Base-by-base conservation (phyloP, 768 basidiomycete genomes). In the Pleurotus citrinopileatus region DNA sequence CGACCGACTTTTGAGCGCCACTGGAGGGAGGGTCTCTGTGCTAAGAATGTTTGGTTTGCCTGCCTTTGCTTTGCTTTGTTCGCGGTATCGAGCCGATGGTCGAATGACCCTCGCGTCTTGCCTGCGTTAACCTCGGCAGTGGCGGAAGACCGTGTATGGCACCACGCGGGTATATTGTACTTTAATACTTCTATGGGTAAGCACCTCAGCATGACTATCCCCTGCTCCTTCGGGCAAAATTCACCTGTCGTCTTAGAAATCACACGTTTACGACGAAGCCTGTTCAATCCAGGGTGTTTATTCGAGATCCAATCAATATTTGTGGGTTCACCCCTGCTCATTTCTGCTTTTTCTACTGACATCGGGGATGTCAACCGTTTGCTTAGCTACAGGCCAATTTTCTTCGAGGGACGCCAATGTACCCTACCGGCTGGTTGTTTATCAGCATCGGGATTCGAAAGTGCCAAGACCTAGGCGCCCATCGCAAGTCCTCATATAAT, bases 391-490 rank as follows among this genome's bases (percentile, higher is more conserved):
- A 81, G 57, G 74, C 73, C n/a, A 72, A 80, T 64, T 89, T 80
- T 63, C 66, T 82, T 44, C 71, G 76, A 36, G 78, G 77, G 38
- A 79, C 78, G 1, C 65, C 67, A n/a, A 72, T 73, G 42, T 72
- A 76, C 51, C 72, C 81, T 7, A 71, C 75, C 3, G 73, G 75
- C 17, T 87, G 87, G 86, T 61, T 78, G 26, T 65, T 82, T 55
- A 65, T 76, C 54, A 82, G 74, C 56, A 73, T 73, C 52, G 91
- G 73, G 20, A 68, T 77, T 42, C 82, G 76, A 43, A 89, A 87
- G 63, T 81, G 81, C 23, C 80, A 87, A 66, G 91, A 93, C 59
- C 75, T 89, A 3, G 91, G 91, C 22, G 85, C 84, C 4, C 91
- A 94, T 61, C 76, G 84, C 44, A 83, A 74, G 62, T 82, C 76